Evolutionary conservation across 2,329 filamentous ascomycete genomes (phyloP).

Genomic region (Sporothrix curviconia): DNA sequence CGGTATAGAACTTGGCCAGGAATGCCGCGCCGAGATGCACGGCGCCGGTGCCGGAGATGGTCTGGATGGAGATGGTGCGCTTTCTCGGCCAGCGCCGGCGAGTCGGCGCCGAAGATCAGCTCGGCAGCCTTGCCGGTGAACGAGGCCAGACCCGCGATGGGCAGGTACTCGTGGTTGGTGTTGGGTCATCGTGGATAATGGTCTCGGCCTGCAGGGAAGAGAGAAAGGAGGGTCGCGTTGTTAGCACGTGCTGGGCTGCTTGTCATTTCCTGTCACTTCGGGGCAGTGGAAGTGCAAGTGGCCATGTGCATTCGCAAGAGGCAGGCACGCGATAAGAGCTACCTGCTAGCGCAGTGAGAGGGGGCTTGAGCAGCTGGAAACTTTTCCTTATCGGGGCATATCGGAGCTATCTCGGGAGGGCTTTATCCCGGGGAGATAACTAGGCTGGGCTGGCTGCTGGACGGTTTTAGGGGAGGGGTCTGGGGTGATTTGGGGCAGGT

Average conservation of each 20-base stretch:
- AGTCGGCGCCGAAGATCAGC: conserved; percentile 74
- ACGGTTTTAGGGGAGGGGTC: conserved; percentile 4
- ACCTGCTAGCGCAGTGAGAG: conserved; percentile 5
- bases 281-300: not conserved
- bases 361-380: not conserved
- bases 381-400: conserved; percentile 12
- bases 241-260: conserved; percentile 11
- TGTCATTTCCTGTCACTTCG: not conserved
- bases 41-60: conserved; percentile 94
- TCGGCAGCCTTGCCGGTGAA: conserved; percentile 89
- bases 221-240: not conserved
- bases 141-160: conserved; percentile 78
- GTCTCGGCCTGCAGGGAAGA: conserved; percentile 96
- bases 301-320: not conserved
- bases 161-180: conserved; percentile 96
- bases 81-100: conserved; percentile 78
- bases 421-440: not conserved
- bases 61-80: conserved; percentile 76
- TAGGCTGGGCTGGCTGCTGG: not conserved
- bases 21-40: conserved; percentile 91
- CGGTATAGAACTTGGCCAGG: conserved; percentile 82
- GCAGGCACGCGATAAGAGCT: conserved; percentile 4
- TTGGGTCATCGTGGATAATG: conserved; percentile 76
- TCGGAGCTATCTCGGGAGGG: conserved; percentile 16
- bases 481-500: conserved; percentile 9